Evolutionary conservation across 345 rosid species (phyloP), one percentile per base, ranked within the genome.

Genomic region (Pseudoturritis turrita): DNA sequence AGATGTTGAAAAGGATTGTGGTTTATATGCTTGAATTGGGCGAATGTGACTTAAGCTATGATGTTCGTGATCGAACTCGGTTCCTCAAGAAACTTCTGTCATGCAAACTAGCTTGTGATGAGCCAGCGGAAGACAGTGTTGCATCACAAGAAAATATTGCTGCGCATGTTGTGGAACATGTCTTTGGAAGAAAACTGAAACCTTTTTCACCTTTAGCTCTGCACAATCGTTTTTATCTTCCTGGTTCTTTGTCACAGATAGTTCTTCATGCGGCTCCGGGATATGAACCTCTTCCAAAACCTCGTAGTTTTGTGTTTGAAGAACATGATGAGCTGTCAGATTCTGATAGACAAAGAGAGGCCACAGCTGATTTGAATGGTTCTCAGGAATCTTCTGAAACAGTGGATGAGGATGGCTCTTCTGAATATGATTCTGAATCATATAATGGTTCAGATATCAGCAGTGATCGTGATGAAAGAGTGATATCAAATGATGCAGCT

Each of bases 241-340:
- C 98, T 68, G 98, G 97, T 62, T 89, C 98, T 68, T 92, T 95
- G 67, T 95, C 99, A 3, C 97, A 89, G 74, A 87, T 95, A 59
- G 99, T 95, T 75, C 88, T 89, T 78, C 99, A 95, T 84, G 96
- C 97, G 15, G 99, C 99, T 65, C 99, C 99, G n/a, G 97, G 96
- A 31, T 95, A 95, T 77, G 97, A 91, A 81, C 89, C 99, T 79
- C 96, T 95, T 75, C 97, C 99, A 55, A 91, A 89, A 81, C 96
- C 99, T 46, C 83, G 96, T 71, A 85, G 85, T 78, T 71, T 84
- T 52, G 81, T 76, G 23, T 58, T 67, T 72, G 84, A 86, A 67
- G 87, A 81, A 67, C 78, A 68, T 14, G 77, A 74, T 49, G 82
- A 77, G 74, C 65, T 80, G 52, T 75, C 52, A 72, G 84, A 77